These are phyloP conservation scores for Termitomyces sp. DNA, from an alignment of 768 basidiomycete genomes.

Conservation along the genomic window DNA sequence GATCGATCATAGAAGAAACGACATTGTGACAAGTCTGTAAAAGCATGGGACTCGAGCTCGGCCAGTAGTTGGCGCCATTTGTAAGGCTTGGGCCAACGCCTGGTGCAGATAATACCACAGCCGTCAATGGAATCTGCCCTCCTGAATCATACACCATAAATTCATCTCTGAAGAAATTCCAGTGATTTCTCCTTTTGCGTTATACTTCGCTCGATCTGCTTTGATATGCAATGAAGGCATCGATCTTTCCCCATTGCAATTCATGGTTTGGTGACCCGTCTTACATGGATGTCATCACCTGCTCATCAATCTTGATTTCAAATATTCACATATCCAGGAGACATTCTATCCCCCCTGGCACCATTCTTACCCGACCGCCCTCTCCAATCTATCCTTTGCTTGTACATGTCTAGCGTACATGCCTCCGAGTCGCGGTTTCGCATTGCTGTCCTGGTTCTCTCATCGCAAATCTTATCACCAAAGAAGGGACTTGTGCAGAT, in stretches of 20 bases:
- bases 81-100: slow-evolving; percentile 81
- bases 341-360: slow-evolving; percentile 82
- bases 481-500: too few relatives aligned
- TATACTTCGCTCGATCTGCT: slow-evolving; percentile 83
- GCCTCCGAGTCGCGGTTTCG: slow-evolving; percentile 93
- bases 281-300: slow-evolving; percentile 93
- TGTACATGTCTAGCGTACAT: slow-evolving; percentile 85
- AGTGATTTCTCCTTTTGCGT: slow-evolving; percentile 87
- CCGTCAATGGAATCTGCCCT: slow-evolving; percentile 28
- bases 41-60: slow-evolving; percentile 81
- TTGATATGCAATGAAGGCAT: slow-evolving; percentile 67
- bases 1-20: slow-evolving; percentile 68
- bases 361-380: slow-evolving; percentile 73
- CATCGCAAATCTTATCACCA: slow-evolving; percentile 96
- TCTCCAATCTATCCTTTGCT: slow-evolving; percentile 82
- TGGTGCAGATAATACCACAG: slow-evolving; percentile 25
- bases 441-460: slow-evolving; percentile 94
- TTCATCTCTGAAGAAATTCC: slow-evolving; percentile 94
- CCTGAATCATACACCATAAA: slow-evolving; percentile 80
- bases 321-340: slow-evolving; percentile 76
- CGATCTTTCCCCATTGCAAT: slow-evolving; percentile 88
- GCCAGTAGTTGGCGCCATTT: slow-evolving; percentile 81
- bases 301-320: slow-evolving; percentile 88
- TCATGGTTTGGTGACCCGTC: slow-evolving; percentile 98
- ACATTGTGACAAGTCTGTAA: slow-evolving; percentile 77